Evolutionary conservation across 805 yeast species (phyloP).

Genomic region (Zygoascus bituminiphila): DNA sequence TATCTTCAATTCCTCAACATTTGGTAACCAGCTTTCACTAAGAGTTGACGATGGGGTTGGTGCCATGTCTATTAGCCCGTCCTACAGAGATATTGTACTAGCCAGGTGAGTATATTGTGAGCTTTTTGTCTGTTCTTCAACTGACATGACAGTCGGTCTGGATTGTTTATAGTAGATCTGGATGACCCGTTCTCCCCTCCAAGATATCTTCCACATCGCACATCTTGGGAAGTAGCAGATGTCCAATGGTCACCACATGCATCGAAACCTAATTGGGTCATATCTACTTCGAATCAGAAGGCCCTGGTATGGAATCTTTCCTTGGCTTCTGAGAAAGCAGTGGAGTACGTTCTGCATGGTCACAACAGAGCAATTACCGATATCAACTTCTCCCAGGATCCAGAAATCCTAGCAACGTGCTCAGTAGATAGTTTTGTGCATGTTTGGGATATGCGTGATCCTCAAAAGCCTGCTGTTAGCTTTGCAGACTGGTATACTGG

Average conservation of each 20-base stretch:
- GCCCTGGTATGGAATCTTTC: conserved; percentile 91
- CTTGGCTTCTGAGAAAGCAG: conserved; percentile 61
- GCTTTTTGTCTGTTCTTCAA: conserved; percentile 20
- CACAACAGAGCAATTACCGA: conserved; percentile 94
- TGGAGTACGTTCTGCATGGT: conserved; percentile 79
- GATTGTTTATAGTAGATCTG: conserved; percentile 81
- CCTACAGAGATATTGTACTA: conserved; percentile 85
- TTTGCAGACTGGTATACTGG: conserved; percentile 96
- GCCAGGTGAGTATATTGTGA: conserved; percentile 44
- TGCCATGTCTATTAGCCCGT: conserved; percentile 82
- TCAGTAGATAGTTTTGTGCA: conserved; percentile 82
- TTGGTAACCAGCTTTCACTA: conserved; percentile 72
- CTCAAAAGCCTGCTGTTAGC: conserved; percentile 55
- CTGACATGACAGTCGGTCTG: conserved; percentile 39
- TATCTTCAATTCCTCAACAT: conserved; percentile 37
- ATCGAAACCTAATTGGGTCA: conserved; percentile 80
- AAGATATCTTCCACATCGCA: conserved; percentile 82
- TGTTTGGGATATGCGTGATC: conserved; percentile 86
- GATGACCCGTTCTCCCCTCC: conserved; percentile 96
- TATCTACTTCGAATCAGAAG: conserved; percentile 90
- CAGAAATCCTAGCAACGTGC: conserved; percentile 85
- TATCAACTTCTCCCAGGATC: conserved; percentile 80
- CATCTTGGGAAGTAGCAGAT: conserved; percentile 98
- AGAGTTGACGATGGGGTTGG: conserved; percentile 89
- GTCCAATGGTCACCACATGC: conserved; percentile 97